Evolutionary conservation across 345 rosid species (phyloP).

Genomic region (Populus deltoides): DNA sequence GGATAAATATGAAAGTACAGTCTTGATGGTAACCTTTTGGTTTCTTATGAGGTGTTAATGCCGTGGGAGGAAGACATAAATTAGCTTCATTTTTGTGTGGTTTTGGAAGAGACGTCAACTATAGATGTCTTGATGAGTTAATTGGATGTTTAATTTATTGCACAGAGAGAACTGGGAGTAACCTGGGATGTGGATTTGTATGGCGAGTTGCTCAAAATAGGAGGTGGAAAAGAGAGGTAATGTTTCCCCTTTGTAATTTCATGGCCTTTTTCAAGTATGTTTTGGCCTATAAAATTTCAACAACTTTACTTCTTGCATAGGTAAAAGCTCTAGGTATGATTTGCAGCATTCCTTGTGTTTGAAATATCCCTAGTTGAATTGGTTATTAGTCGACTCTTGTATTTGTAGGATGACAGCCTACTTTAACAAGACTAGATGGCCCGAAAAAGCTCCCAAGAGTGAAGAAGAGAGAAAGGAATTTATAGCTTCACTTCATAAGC

Average conservation of each 20-base stretch:
- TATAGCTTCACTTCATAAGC: slow-evolving; percentile 84
- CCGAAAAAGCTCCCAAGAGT: slow-evolving; percentile 78
- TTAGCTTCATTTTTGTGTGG: neutral
- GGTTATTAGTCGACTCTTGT: neutral
- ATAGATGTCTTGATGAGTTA: neutral
- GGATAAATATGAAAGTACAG: neutral
- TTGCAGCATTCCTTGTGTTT: neutral
- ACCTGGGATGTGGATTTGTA: slow-evolving; percentile 93
- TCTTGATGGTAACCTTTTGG: neutral
- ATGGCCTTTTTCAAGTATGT: neutral
- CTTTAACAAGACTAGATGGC: slow-evolving; percentile 87
- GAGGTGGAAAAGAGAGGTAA: slow-evolving; percentile 95
- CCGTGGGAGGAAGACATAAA: neutral
- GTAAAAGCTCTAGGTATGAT: neutral
- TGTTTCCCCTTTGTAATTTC: neutral
- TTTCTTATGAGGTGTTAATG: neutral
- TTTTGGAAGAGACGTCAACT: neutral
- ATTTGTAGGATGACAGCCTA: slow-evolving; percentile 85
- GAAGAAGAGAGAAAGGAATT: slow-evolving; percentile 85
- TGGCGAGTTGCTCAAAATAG: slow-evolving; percentile 88
- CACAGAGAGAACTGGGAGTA: slow-evolving; percentile 72
- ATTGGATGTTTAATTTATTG: slow-evolving; percentile 4
- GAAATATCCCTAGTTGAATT: neutral
- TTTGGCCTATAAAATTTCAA: neutral
- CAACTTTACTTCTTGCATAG: neutral